These are phyloP conservation scores for Sextonia rubra DNA, from an alignment of 164 flowering plant species.

Conservation along the genomic window DNA sequence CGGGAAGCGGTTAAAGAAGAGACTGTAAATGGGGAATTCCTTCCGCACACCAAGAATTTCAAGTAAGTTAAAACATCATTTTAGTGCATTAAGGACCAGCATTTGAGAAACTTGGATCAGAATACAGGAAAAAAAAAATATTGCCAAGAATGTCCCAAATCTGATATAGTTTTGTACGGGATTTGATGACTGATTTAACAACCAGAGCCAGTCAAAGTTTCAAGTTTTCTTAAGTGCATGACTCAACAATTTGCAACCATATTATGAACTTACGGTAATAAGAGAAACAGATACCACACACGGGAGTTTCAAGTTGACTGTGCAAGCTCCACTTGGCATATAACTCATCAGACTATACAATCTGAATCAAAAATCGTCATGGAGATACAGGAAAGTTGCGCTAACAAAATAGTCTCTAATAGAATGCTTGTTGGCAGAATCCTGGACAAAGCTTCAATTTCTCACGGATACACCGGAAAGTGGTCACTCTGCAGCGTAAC, in stretches of 20 bases:
- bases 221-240: neutral
- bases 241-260: neutral
- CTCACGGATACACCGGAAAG: slow-evolving; percentile 23
- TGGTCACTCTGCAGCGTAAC: slow-evolving; percentile 37
- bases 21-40: slow-evolving; percentile 7
- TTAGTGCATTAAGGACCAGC: neutral
- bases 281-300: neutral
- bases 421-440: slow-evolving; percentile 6
- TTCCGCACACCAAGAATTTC: slow-evolving; percentile 18
- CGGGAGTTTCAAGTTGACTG: neutral
- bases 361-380: neutral
- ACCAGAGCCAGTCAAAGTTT: neutral
- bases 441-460: slow-evolving; percentile 33
- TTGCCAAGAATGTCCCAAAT: neutral
- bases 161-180: neutral
- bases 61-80: slow-evolving; percentile 9
- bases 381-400: neutral
- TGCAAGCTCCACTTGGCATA: neutral
- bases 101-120: neutral
- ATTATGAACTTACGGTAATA: too few species aligned
- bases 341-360: neutral
- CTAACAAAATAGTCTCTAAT: neutral
- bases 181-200: neutral
- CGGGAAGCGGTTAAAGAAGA: slow-evolving; percentile 19
- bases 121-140: neutral